Percentiles rank a stretch among this genome's conserved stretches.
phyloP scores from a whole-genome alignment of 2,329 filamentous ascomycete genomes.

The Rutstroemia sp. region DNA sequence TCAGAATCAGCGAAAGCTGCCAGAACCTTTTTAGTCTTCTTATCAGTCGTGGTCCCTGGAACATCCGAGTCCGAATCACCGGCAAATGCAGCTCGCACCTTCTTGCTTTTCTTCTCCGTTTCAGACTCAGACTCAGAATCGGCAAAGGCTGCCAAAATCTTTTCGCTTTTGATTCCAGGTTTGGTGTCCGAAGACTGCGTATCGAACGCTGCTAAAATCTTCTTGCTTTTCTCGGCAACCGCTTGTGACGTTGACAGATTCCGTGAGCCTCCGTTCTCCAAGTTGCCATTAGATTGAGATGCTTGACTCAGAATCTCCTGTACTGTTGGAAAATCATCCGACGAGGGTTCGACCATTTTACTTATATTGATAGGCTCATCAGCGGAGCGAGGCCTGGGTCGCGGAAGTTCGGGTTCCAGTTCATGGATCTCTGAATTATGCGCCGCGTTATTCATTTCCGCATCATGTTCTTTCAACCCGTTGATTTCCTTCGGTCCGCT shows the following conservation, averaged over 20 bases:
- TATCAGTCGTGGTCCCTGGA: neutral
- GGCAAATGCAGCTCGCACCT: conserved; percentile 33
- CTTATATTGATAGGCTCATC: neutral
- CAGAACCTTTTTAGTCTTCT: conserved; percentile 16
- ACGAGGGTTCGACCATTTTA: conserved; percentile 9
- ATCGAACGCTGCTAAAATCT: conserved; percentile 11
- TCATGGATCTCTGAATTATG: neutral
- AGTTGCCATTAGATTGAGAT: conserved; percentile 24
- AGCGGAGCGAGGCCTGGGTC: neutral
- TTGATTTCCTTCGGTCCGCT: conserved; percentile 12
- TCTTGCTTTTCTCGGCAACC: conserved; percentile 11
- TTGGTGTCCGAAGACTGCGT: neutral
- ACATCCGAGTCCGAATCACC: conserved; percentile 13
- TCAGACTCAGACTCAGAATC: neutral
- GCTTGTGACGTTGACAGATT: neutral
- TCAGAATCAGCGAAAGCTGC: conserved; percentile 5
- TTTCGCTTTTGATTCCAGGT: neutral
- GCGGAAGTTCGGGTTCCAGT: conserved; percentile 3
- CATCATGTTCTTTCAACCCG: conserved; percentile 4
- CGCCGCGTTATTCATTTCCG: conserved; percentile 3
- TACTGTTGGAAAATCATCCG: conserved; percentile 20
- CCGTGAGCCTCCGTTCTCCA: conserved; percentile 14
- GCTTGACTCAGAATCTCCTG: conserved; percentile 24
- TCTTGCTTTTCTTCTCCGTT: conserved; percentile 6
- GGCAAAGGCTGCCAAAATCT: conserved; percentile 11